Percentiles rank a stretch among this genome's conserved stretches.
Evolutionary conservation across 352 stramenopile species (phyloP).

Genomic region (Phytophthora sp.): DNA sequence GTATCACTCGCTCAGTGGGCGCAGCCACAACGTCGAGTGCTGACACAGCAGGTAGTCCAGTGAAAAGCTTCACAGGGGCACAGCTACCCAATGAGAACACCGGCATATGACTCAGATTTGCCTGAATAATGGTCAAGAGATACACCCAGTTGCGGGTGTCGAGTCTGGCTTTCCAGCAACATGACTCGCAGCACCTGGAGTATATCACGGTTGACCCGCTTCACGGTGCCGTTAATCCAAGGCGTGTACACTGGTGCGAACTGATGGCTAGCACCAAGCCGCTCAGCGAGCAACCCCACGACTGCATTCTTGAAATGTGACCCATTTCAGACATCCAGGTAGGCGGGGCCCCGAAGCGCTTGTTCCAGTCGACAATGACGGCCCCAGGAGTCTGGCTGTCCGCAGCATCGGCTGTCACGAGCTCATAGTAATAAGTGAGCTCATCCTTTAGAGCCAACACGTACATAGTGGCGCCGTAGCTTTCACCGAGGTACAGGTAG

Average conservation of each 20-base stretch:
- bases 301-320: slow-evolving; percentile 1
- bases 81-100: slow-evolving; percentile 10
- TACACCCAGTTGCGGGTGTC: slow-evolving; percentile 20
- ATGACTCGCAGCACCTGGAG: slow-evolving; percentile 10
- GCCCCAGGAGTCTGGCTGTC: slow-evolving; percentile 1
- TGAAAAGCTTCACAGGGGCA: slow-evolving; percentile 7
- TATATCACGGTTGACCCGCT: slow-evolving; percentile 9
- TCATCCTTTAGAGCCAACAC: slow-evolving; percentile 14
- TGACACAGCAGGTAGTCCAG: neutral
- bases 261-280: neutral
- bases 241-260: slow-evolving; percentile 14
- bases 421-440: slow-evolving; percentile 1
- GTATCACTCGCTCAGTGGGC: neutral
- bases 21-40: neutral
- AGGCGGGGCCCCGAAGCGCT: neutral
- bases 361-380: slow-evolving; percentile 1
- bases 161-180: neutral
- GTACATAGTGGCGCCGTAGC: slow-evolving; percentile 6
- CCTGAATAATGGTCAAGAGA: slow-evolving; percentile 10
- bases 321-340: slow-evolving; percentile 6
- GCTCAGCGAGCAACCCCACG: neutral
- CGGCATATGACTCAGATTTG: slow-evolving; percentile 1
- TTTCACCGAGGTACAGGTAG: slow-evolving; percentile 10
- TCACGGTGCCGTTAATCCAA: slow-evolving; percentile 3
- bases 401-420: neutral